A percentile compares a stretch with the other conserved stretches of the same genome.
These are phyloP conservation scores for Ceratobasidium papillatum DNA, from an alignment of 1,284 basidiomycete species.

Conservation along the genomic window DNA sequence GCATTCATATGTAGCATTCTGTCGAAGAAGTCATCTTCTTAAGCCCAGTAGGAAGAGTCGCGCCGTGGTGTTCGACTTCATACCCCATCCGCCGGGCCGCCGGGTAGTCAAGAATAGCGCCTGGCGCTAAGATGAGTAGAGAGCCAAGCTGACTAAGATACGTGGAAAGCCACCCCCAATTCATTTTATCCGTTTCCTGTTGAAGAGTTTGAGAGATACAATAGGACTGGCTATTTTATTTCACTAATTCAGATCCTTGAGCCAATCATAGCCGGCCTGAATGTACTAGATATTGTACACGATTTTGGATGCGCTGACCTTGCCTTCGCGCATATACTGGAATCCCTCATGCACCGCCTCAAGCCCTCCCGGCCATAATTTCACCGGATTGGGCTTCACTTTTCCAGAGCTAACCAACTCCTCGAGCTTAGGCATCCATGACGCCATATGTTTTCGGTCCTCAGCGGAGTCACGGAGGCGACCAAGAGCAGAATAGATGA, in stretches of 20 bases:
- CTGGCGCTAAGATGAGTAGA: neutral
- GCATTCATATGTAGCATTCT: neutral
- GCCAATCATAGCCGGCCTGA: too few relatives aligned
- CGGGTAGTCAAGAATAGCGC: neutral
- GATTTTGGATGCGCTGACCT: slow-evolving; percentile 45
- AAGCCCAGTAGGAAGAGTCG: neutral
- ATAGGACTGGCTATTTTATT: neutral
- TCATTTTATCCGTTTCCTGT: too few relatives aligned
- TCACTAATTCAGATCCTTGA: neutral
- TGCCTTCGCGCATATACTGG: slow-evolving; percentile 45
- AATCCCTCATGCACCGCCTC: slow-evolving; percentile 25
- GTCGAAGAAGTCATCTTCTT: neutral
- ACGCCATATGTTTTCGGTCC: slow-evolving; percentile 47
- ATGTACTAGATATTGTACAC: slow-evolving; percentile 41
- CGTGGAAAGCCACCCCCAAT: neutral
- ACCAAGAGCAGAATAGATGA: slow-evolving; percentile 45
- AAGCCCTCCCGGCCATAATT: slow-evolving; percentile 41
- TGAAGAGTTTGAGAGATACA: too few relatives aligned
- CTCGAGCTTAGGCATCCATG: slow-evolving; percentile 45
- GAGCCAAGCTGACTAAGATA: neutral
- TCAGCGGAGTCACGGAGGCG: slow-evolving; percentile 48
- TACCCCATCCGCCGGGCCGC: neutral
- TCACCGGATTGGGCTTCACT: slow-evolving; percentile 47
- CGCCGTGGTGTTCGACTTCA: neutral
- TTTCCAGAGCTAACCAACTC: slow-evolving; percentile 43